Percentiles rank a stretch among this genome's conserved stretches.
phyloP scores from a whole-genome alignment of 1,284 basidiomycete genomes.

The Pholiota adiposa region DNA sequence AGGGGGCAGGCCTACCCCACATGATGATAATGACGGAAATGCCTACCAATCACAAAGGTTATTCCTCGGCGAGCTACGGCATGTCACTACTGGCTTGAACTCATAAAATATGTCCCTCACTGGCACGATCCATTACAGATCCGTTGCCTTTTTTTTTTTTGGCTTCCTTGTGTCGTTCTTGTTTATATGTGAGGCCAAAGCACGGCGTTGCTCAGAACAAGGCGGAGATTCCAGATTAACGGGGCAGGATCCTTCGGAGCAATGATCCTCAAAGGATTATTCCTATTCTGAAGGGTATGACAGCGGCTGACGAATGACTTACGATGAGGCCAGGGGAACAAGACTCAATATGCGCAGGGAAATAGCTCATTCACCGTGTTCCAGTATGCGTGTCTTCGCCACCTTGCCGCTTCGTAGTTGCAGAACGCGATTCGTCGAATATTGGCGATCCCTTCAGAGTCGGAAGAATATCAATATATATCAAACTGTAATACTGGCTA shows the following conservation, averaged over 20 bases:
- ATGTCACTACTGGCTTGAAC: constrained; percentile 1
- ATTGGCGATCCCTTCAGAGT: no score
- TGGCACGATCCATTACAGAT: constrained; percentile 7
- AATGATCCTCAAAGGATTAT: neutral
- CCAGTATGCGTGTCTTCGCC: no score
- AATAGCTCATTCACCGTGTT: no score
- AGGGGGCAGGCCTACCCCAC: neutral
- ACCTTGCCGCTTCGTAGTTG: no score
- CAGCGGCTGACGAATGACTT: neutral
- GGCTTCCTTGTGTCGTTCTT: neutral
- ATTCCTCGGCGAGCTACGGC: constrained; percentile 1
- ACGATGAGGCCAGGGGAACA: no score
- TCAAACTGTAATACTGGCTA: no score
- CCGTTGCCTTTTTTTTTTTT: neutral
- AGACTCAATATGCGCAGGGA: no score
- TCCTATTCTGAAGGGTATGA: neutral
- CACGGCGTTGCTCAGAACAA: neutral
- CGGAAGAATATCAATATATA: no score
- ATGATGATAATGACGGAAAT: neutral
- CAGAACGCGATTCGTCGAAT: no score
- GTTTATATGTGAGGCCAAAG: neutral
- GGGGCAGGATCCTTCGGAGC: neutral
- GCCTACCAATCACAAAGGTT: constrained; percentile 3
- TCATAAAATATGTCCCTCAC: constrained; percentile 1
- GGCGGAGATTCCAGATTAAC: neutral